Evolutionary conservation across 345 rosid species (phyloP).

Genomic region (Microthlaspi erraticum): DNA sequence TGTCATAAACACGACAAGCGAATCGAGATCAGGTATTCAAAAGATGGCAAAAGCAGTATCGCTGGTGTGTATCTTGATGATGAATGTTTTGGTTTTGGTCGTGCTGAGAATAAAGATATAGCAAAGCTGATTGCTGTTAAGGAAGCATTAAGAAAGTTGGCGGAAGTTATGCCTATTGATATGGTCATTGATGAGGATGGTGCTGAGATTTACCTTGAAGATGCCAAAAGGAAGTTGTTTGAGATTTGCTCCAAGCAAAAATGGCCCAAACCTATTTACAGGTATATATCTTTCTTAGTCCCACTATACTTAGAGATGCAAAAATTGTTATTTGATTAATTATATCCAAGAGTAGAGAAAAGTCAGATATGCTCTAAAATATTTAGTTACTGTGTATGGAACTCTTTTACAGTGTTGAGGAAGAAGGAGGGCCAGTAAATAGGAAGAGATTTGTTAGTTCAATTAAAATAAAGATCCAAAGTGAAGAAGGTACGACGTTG

Average conservation of each 20-base stretch:
- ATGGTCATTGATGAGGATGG: constrained; percentile 29
- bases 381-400: constrained; percentile 21
- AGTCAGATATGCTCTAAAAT: not conserved
- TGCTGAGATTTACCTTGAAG: constrained; percentile 49
- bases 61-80: constrained; percentile 66
- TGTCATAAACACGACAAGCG: constrained; percentile 74
- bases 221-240: constrained; percentile 65
- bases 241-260: constrained; percentile 64
- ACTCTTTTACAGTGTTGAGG: constrained; percentile 56
- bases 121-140: constrained; percentile 76
- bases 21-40: constrained; percentile 52
- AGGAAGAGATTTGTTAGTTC: constrained; percentile 58
- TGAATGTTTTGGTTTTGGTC: constrained; percentile 51
- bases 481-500: constrained; percentile 41
- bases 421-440: constrained; percentile 59
- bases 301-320: too few species aligned
- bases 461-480: constrained; percentile 55
- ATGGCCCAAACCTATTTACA: constrained; percentile 73
- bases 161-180: constrained; percentile 27
- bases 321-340: not conserved
- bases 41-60: constrained; percentile 39
- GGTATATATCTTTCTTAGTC: constrained; percentile 40
- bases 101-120: constrained; percentile 64
- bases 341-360: not conserved
- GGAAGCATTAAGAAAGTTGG: constrained; percentile 58